Base-by-base conservation (phyloP, 768 basidiomycete species). In the Podaxis sp. region DNA sequence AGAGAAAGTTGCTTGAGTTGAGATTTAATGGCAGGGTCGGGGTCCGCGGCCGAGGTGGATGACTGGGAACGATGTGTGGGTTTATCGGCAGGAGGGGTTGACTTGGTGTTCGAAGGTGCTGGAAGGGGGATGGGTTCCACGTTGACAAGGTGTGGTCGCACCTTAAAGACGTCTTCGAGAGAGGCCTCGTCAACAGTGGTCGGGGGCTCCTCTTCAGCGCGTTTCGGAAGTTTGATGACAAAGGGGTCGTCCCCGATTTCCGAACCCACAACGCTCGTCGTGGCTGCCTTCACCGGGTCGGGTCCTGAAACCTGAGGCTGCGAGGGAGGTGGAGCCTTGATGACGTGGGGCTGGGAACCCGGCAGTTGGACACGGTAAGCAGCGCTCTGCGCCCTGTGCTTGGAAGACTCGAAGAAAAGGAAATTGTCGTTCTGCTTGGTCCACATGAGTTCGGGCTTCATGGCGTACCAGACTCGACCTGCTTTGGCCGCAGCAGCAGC, bases 391-490 rank as follows among this genome's bases (percentile, higher is more conserved):
- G 75, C 76, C n/a, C 86, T 84, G 12, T 85, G 79, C 69, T 87
- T 87, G 26, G 84, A 76, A 26, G 82, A 73, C 15, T 92, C 89
- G 55, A 84, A 81, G 75, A 87, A 88, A 17, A 93, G 84, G 72
- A 86, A 90, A 2, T 80, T 82, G 68, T 93, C 91, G 66, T 88
- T 85, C 59, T 92, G 90, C 70, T 92, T 93, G 8, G 92, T 93
- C 91, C 91, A 93, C 68, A 87, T 81, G 51, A 82, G 82, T 69
- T 94, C 92, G 8, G 91, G 91, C 71, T 90, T 92, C 83, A 85
- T 84, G 7, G 82, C 75, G 69, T 83, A 92, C 85, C 90, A 90
- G 48, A 83, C 79, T 54, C 84, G 85, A 17, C 79, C 82, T 15
- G 78, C 67, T 38, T 72, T 66, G 26, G 72, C 66, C 55, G 72